Base-by-base conservation (phyloP, 78 protist genomes). In the Planoprotostelium fungivorum region DNA sequence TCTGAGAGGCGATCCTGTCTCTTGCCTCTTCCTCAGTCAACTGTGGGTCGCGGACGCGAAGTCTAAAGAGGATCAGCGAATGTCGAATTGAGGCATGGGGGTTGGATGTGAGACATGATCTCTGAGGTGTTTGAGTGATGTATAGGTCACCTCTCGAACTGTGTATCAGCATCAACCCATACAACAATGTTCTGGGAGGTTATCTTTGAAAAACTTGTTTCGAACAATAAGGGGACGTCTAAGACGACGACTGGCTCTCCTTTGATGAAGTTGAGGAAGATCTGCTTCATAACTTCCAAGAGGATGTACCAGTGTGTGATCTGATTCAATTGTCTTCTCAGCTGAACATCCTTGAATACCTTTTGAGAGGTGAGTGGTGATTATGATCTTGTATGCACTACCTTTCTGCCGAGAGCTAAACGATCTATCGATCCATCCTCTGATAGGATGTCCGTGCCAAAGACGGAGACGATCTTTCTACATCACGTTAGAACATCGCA, bases 371-470 rank as follows among this genome's bases (percentile, higher is more conserved):
- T 25, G 73, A 51, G n/a, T n/a, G n/a, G n/a, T n/a, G 73, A 51
- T 25, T 25, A 51, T 5, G 31, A 51, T 25, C 5, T 51, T 51
- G 73, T 25, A 51, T 5, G 31, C 16, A 25, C 5, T 51, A 51
- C 73, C 73, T 16, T 85, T 16, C 16, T 5, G 35, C 87, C 87
- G 5, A 85, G 16, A 35, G 16, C n/a, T 5, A 37, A 25, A 25
- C 87, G 5, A 16, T 85, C 37, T 37, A 85, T 85, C 16, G 87
- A 25, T 85, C 87, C 87, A 36, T 85, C 87, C 16, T 5, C 35
- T 37, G 16, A 37, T 5, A 85, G 37, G 87, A 85, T 85, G 87
- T 85, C 87, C 16, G 5, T 85, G n/a, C 87, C 87, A 36, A 85
- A 85, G 36, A 37, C 5, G 5, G 5, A 16, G 5, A 36, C 87